Evolutionary conservation across 2,329 filamentous ascomycete genomes (phyloP), one percentile per base, ranked within the genome.

Genomic region (Epichloe uncinata): DNA sequence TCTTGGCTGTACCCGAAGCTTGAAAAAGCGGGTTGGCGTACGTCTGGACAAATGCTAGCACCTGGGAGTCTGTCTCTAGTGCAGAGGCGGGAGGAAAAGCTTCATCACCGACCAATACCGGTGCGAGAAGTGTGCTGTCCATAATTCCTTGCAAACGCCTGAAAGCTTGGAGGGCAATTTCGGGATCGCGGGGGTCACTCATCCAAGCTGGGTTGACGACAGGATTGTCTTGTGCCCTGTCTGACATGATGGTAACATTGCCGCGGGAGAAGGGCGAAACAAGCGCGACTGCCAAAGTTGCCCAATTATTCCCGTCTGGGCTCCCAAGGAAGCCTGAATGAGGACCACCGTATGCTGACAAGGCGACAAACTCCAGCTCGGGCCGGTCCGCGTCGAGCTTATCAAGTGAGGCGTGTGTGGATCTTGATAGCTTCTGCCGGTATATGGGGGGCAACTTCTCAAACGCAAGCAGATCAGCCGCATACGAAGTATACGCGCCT

Each of bases 11-110:
- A 37, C 35, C 35, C 35, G 35, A 37, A 12, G 35, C 35, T 37
- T 37, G 35, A 37, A 37, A 37, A 37, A 37, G 35, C 46, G 73
- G 73, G 1, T 71, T 78, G 36, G 74, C 35, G 35, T 37, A 37
- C 35, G 35, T 37, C 5, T 37, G 35, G 35, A 37, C 35, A 37
- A n/a, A 37, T 37, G 20, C 20, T 5, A 22, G 20, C 20, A 22
- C 20, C 20, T 22, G 20, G 20, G 20, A 22, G 20, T 22, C 20
- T 1, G 20, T 22, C 20, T 22, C 20, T 1, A 22, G 20, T 22
- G 20, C 20, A 22, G 20, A 22, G 20, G 20, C 4, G 20, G 20
- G 20, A 22, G 20, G 20, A 22, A 22, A 22, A 22, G 20, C 20
- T 22, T 37, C 35, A 37, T 37, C 35, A 37, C 35, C 35, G 35